Evolutionary conservation across 805 yeast genomes (phyloP), one percentile per base, ranked within the genome.

Genomic region (Barnettozyma vustinii): DNA sequence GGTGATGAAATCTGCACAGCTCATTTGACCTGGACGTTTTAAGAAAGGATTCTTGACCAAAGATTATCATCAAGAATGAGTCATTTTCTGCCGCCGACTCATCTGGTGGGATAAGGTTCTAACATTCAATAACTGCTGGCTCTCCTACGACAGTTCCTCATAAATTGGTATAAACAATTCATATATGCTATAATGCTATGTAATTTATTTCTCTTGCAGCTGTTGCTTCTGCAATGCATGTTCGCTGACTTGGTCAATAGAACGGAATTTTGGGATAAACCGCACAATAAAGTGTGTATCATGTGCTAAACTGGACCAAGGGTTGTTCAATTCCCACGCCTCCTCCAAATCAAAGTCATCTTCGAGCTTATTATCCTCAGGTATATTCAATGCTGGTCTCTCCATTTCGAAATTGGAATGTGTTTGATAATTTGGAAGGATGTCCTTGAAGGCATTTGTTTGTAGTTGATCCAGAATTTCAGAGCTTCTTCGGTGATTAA

Each of bases 281-380:
- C 60, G 42, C 12, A 61, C 53, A n/a, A 55, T 41, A 9, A 56
- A 52, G 19, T 53, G 56, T 1, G 61, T 54, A 40, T 60, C 64
- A 10, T 40, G 32, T 0, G 53, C 59, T 19, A 61, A 51, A 6
- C 46, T 26, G 1, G 42, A 51, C 65, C 65, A 61, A 1, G 65
- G 65, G 36, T 59, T 55, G 30, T 59, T 60, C 18, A 57, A 10
- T 9, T 56, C 54, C 64, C 65, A 60, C 2, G 54, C 56, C 21
- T 60, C 63, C 18, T 52, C 53, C 5, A 61, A 36, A 32, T 59
- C 64, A 25, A 50, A 45, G n/a, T 56, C 59, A 25, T 54, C 57
- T 27, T 55, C 52, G 7, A 58, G 39, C 18, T 57, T 53, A 30
- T 54, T 55, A 15, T 56, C 60, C 9, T 52, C 51, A 10, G 60